Evolutionary conservation across 2,329 filamentous ascomycete species (phyloP), one percentile per base, ranked within the genome.

Genomic region (Calycina herbarum): DNA sequence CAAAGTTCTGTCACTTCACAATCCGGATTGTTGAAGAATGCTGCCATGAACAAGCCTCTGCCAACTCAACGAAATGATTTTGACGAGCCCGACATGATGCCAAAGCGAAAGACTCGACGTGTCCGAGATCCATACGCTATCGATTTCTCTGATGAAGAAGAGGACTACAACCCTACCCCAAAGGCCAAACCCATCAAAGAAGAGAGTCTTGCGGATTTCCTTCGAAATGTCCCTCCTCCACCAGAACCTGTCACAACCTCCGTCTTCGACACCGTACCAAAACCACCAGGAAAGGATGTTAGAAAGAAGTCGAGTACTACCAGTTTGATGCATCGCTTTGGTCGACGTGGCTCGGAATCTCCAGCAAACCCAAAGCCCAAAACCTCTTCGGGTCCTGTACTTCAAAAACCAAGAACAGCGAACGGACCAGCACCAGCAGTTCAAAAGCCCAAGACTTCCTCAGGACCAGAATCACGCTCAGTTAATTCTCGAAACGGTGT

Each of bases 121-220:
- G 87, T 93, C 61, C 91, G 86, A 64, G 95, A 99, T 73, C 95
- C 94, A 0, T 98, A 98, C 71, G 92, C 93, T n/a, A 92, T 98
- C 69, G 94, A 97, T 74, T 82, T 88, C 35, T 91, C 89, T 13
- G 76, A 78, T 57, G 77, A 79, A 40, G 77, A 79, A 42, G 74
- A 78, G 38, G 75, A 77, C 5, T 69, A 72, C n/a, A 70, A 74
- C 29, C 63, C 62, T 13, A 61, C 61, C 1, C 65, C 65, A 10
- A 71, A 64, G 48, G 66, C 69, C 27, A 69, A 71, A 42, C 69
- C 71, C 0, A 72, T 71, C 17, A 63, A 70, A 64, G 86, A 90
- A 73, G 89, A 93, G 77, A 90, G 86, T 68, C 76, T 94, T 59
- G 86, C 89, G 38, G 91, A 94, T 69, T 94, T 94, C 74, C 76